Base-by-base conservation (phyloP, 2,329 filamentous ascomycete genomes). In the Penicillium janthinellum region DNA sequence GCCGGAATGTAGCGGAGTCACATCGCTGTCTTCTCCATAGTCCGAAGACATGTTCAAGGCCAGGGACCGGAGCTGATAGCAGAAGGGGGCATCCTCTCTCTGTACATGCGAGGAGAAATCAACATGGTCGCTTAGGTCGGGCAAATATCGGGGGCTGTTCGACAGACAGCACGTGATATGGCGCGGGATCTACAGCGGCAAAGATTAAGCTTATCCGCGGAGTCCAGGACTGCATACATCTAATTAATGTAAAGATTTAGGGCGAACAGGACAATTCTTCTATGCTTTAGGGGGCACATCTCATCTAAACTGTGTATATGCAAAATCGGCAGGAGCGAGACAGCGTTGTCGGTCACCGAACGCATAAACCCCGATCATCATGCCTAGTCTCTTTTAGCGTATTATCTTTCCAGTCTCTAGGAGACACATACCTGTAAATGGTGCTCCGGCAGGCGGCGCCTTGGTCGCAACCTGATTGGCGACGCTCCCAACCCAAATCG, bases 361-460 rank as follows among this genome's bases (percentile, higher is more conserved):
- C 1, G 77, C 70, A 65, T 81, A 82, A 12, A 82, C n/a, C 0
- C 80, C 79, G 50, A 81, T 64, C 78, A 81, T 80, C 69, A 78
- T 76, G 0, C 79, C 79, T 56, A 5, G 6, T 39, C 17, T 34
- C 15, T 28, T 51, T 57, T 44, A 57, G 47, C 20, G 39, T 31
- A 15, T 7, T 5, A 35, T 55, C 35, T 41, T 15, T 20, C 37
- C 14, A 22, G 28, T 14, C 11, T 50, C 4, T n/a, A 15, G n/a
- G 14, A 5, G 6, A n/a, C 45, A 3, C 39, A 31, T 41, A 59
- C 59, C 62, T 1, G 78, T 80, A 37, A 81, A 82, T 1, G 75
- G 67, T 17, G 72, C 72, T 0, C 79, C 79, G 10, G 80, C 67
- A 0, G 72, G 72, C 2, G 79, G 75, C 37, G 71, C 64, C 15